These are phyloP conservation scores for Penicillium antarcticum DNA, from an alignment of 495 filamentous ascomycete species.

Conservation along the genomic window DNA sequence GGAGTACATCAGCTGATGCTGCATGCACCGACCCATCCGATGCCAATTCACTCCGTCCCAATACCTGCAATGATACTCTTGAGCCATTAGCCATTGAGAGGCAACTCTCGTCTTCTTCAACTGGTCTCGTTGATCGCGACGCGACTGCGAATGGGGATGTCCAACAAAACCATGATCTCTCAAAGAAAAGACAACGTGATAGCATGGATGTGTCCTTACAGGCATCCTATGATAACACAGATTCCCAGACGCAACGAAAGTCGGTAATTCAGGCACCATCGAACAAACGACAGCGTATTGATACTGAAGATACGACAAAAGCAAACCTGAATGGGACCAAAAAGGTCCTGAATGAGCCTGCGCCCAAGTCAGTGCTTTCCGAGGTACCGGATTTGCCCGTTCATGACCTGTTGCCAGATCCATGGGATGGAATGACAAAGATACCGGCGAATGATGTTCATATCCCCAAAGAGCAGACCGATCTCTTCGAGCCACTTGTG, in stretches of 20 bases:
- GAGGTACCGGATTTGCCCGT: not conserved
- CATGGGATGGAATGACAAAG: conserved; percentile 36
- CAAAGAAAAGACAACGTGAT: conserved; percentile 14
- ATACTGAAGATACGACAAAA: not conserved
- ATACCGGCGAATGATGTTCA: conserved; percentile 46
- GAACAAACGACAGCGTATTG: conserved; percentile 16
- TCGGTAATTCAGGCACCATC: not conserved
- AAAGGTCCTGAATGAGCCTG: not conserved
- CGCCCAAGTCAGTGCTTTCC: not conserved
- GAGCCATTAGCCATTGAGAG: not conserved
- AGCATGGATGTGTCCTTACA: not conserved
- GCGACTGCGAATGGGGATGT: not conserved
- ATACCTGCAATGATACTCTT: not conserved
- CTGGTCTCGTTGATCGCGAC: not conserved
- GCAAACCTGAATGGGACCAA: not conserved
- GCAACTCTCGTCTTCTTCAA: not conserved
- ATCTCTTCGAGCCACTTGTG: conserved; percentile 51
- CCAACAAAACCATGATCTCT: not conserved
- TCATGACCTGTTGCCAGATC: conserved; percentile 4
- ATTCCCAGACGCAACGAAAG: not conserved
- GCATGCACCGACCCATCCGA: not conserved
- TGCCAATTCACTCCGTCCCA: not conserved
- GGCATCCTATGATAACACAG: not conserved
- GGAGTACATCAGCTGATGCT: not conserved
- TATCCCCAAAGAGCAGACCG: conserved; percentile 59